These are phyloP conservation scores for Leccinum ochraceum DNA, from an alignment of 768 basidiomycete species.

Conservation along the genomic window DNA sequence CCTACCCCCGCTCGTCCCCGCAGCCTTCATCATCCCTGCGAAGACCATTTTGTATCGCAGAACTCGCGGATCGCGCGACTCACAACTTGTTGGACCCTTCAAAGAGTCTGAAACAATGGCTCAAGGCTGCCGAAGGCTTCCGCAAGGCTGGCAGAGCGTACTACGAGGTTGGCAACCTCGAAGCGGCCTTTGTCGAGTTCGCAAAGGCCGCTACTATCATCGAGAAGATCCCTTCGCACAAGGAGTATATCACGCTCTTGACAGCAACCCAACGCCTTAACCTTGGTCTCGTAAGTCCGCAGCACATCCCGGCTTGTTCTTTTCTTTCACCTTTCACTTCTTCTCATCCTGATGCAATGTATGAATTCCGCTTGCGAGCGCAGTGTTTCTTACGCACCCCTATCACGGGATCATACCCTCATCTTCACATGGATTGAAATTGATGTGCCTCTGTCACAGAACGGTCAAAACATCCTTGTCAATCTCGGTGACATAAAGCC, in stretches of 20 bases:
- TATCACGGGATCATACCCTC: conserved; percentile 1
- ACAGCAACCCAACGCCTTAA: conserved; percentile 62
- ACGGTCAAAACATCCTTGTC: conserved; percentile 73
- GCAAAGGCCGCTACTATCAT: conserved; percentile 78
- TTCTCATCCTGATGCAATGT: conserved; percentile 8
- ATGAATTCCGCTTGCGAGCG: not conserved
- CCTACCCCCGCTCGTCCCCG: conserved; percentile 20
- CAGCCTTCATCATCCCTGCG: conserved; percentile 20
- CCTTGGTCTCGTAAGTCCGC: conserved; percentile 63
- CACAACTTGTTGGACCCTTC: conserved; percentile 56
- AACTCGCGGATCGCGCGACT: conserved; percentile 64
- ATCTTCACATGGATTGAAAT: conserved; percentile 8
- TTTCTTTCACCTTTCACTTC: not conserved
- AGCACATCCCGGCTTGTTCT: conserved; percentile 7
- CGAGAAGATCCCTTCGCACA: conserved; percentile 75
- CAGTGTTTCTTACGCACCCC: not conserved
- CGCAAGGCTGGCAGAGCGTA: conserved; percentile 54
- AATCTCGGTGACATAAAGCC: conserved; percentile 66
- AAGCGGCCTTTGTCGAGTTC: conserved; percentile 69
- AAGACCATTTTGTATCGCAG: conserved; percentile 62
- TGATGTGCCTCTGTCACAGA: conserved; percentile 43
- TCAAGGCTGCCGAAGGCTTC: conserved; percentile 63
- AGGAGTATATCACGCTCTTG: conserved; percentile 59
- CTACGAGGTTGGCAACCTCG: conserved; percentile 54
- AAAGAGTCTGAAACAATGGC: conserved; percentile 63